Evolutionary conservation across 2,329 filamentous ascomycete species (phyloP), one percentile per base, ranked within the genome.

Genomic region (Colletotrichum tofieldiae): DNA sequence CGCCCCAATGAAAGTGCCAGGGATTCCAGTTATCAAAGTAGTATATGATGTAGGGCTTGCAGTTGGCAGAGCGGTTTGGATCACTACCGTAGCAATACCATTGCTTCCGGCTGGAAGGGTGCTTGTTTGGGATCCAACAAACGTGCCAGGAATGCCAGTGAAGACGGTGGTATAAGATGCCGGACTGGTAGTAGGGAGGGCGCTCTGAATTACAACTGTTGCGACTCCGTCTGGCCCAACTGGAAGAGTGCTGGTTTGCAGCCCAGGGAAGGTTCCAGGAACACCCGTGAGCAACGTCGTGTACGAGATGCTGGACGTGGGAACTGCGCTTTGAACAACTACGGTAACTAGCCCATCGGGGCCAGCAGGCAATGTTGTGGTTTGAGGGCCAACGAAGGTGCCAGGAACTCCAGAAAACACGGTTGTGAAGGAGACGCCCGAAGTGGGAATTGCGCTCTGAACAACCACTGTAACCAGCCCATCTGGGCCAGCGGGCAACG

Each of bases 51-150:
- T 60, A 6, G 59, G 29, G 16, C 8, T 18, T 8, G 23, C 35
- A 3, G 37, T 65, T 8, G 67, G 63, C 8, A 66, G 26, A 20
- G 67, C 67, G 11, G 62, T 71, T 37, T 71, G 67, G 6, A 71
- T 23, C 1, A 71, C 23, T 8, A 71, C 63, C 1, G 67, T 71
- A 12, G 39, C 63, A 6, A 71, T 20, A 1, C 67, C 67, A 4
- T 71, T 43, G n/a, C n/a, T 14, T 8, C 67, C 67, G 7, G n/a
- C 47, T 5, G 67, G 63, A 5, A 71, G 39, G 3, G 67, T 71
- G 7, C 37, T 67, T 18, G 55, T 41, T 5, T 32, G 39, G 2
- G 55, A 18, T 5, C 62, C 67, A 5, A 29, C 16, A 12, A 71
- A 71, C 1, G 60, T 69, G 16, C 62, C 67, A 1, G 67, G 62